phyloP scores from a whole-genome alignment of 1,139 yeast genomes.

The Saccharomyces hybrid region DNA sequence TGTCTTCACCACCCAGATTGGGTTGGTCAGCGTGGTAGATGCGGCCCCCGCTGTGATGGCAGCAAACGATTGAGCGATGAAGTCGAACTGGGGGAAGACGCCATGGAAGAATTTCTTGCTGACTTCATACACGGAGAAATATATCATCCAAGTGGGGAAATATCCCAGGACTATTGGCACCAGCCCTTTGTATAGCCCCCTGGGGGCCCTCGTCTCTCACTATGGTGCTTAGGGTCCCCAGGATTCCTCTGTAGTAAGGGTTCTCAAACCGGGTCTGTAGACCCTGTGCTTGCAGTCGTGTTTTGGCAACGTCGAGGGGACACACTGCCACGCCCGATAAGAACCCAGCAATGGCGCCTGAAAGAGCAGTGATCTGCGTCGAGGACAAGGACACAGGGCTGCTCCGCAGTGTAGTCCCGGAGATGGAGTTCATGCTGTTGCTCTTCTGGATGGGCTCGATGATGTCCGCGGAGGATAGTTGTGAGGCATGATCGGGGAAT shows the following conservation, averaged over 20 bases:
- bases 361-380: conserved; percentile 43
- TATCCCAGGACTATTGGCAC: conserved; percentile 89
- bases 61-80: conserved; percentile 59
- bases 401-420: neutral
- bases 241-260: conserved; percentile 46
- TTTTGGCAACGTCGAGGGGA: conserved; percentile 90
- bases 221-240: conserved; percentile 56
- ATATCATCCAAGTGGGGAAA: conserved; percentile 95
- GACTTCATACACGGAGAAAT: conserved; percentile 80
- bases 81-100: conserved; percentile 39
- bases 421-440: neutral
- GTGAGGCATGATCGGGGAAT: conserved; percentile 7
- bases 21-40: conserved; percentile 80
- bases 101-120: conserved; percentile 50
- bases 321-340: conserved; percentile 85
- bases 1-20: conserved; percentile 64
- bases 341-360: conserved; percentile 91
- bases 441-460: conserved; percentile 1
- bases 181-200: conserved; percentile 87
- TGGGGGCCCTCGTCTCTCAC: conserved; percentile 66
- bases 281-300: conserved; percentile 92
- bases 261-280: conserved; percentile 19
- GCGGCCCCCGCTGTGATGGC: conserved; percentile 88
- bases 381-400: neutral
- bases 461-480: conserved; percentile 5